A percentile compares a stretch with the other conserved stretches of the same genome.
Conservation (phyloP, 2,329 filamentous ascomycete species). For the Diplodia scrobiculata region DNA sequence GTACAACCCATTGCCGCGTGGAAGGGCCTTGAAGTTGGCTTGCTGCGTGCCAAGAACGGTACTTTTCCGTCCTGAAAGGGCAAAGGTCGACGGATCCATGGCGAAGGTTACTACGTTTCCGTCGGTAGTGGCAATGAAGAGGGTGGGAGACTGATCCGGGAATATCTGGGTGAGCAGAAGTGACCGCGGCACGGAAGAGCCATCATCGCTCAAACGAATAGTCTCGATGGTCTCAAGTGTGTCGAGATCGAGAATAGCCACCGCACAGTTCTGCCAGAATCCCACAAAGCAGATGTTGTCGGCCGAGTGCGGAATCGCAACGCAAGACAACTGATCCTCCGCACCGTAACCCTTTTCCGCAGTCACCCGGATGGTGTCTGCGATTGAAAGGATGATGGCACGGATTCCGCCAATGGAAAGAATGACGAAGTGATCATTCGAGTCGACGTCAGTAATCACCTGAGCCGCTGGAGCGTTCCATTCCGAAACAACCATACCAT, state of each 20-base stretch:
- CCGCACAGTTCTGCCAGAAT: constrained; percentile 80
- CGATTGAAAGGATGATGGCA: constrained; percentile 68
- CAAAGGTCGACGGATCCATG: constrained; percentile 62
- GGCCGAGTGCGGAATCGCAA: constrained; percentile 70
- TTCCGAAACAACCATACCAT: constrained; percentile 54
- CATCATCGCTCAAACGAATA: constrained; percentile 57
- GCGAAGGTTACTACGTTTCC: constrained; percentile 85
- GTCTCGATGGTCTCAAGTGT: constrained; percentile 67
- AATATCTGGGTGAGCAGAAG: constrained; percentile 79
- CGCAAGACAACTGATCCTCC: constrained; percentile 79
- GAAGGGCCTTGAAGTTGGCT: constrained; percentile 76
- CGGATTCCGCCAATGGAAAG: constrained; percentile 75
- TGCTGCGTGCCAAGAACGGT: constrained; percentile 84
- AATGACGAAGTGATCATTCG: constrained; percentile 69
- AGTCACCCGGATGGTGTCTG: constrained; percentile 59
- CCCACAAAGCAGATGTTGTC: constrained; percentile 74
- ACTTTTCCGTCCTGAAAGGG: constrained; percentile 73
- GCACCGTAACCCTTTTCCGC: constrained; percentile 63
- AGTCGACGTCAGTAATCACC: constrained; percentile 75
- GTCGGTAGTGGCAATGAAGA: constrained; percentile 90
- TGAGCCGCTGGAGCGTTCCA: constrained; percentile 59
- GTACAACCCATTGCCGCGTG: constrained; percentile 64
- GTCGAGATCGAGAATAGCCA: constrained; percentile 71
- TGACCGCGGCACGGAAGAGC: constrained; percentile 73
- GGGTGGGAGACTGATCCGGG: constrained; percentile 65